These are phyloP conservation scores for Xylaria castorea DNA, from an alignment of 495 filamentous ascomycete genomes.

Conservation along the genomic window DNA sequence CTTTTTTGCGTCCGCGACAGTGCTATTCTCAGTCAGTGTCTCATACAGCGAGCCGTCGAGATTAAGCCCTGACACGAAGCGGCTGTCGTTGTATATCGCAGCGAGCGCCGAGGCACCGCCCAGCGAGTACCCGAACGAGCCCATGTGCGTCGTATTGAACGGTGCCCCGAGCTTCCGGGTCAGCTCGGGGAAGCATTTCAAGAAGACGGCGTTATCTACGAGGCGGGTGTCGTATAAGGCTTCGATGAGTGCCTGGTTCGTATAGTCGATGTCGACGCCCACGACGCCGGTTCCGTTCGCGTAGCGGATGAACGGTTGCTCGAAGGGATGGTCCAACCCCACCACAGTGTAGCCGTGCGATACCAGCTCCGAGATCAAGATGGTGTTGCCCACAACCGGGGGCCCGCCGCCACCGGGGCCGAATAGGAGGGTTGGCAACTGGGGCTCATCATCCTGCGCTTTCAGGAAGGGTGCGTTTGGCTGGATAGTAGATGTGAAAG, in stretches of 20 bases:
- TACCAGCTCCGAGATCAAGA: constrained; percentile 52
- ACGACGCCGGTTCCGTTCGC: constrained; percentile 50
- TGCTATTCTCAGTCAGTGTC: background rate
- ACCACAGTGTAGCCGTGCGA: constrained; percentile 58
- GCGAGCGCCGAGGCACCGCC: constrained; percentile 55
- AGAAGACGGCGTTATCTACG: constrained; percentile 32
- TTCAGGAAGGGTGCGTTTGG: constrained; percentile 30
- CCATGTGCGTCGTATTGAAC: constrained; percentile 42
- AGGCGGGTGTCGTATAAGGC: constrained; percentile 32
- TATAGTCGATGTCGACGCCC: constrained; percentile 34
- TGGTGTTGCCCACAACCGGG: constrained; percentile 40
- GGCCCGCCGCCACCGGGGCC: constrained; percentile 41
- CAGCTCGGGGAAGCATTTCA: constrained; percentile 25
- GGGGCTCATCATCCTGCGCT: background rate
- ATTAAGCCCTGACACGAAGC: constrained; percentile 45
- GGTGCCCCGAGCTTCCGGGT: constrained; percentile 25
- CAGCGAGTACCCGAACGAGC: constrained; percentile 57
- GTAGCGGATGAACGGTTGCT: constrained; percentile 55
- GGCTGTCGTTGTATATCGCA: constrained; percentile 42
- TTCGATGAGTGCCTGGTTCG: constrained; percentile 1
- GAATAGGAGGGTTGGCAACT: constrained; percentile 33
- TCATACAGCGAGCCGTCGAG: constrained; percentile 54
- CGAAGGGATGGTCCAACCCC: constrained; percentile 57
- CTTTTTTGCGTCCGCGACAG: constrained; percentile 28
- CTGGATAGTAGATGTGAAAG: constrained; percentile 35